These are phyloP conservation scores for Fusarium cyanostomum DNA, from an alignment of 2,329 filamentous ascomycete species.

Conservation along the genomic window DNA sequence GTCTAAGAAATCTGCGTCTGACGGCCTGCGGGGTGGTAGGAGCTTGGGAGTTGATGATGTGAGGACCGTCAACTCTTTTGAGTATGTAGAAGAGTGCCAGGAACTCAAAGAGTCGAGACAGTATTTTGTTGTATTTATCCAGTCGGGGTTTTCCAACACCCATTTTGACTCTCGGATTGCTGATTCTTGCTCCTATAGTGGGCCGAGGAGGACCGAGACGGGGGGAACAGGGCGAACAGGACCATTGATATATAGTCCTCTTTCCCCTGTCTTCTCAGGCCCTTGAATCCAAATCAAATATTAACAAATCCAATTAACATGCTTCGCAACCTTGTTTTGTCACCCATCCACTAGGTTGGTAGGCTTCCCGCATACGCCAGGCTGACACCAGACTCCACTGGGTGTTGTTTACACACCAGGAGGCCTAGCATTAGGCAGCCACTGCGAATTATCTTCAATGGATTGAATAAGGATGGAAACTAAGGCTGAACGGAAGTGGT, in stretches of 20 bases:
- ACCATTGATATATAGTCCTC: background rate
- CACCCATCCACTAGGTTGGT: constrained; percentile 16
- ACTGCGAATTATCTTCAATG: background rate
- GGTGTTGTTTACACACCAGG: background rate
- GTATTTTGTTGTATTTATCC: constrained; percentile 14
- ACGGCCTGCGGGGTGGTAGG: constrained; percentile 1
- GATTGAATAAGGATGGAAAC: too few relatives aligned
- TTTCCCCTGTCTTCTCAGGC: background rate
- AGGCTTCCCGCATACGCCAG: background rate
- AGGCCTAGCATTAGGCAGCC: background rate
- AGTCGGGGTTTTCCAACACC: constrained; percentile 27
- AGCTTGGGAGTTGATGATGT: background rate
- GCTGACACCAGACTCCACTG: too few relatives aligned
- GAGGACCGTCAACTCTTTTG: constrained; percentile 23
- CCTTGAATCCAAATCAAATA: background rate
- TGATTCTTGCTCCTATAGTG: background rate
- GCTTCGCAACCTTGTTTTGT: background rate
- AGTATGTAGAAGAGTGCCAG: constrained; percentile 29
- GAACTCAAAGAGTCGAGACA: constrained; percentile 38
- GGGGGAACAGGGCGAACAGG: background rate
- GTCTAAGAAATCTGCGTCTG: constrained; percentile 48
- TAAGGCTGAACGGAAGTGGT: background rate
- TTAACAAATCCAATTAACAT: background rate
- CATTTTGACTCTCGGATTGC: background rate
- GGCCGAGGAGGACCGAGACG: background rate